These are phyloP conservation scores for Thelephora ganbajun DNA, from an alignment of 768 basidiomycete genomes.

Conservation along the genomic window DNA sequence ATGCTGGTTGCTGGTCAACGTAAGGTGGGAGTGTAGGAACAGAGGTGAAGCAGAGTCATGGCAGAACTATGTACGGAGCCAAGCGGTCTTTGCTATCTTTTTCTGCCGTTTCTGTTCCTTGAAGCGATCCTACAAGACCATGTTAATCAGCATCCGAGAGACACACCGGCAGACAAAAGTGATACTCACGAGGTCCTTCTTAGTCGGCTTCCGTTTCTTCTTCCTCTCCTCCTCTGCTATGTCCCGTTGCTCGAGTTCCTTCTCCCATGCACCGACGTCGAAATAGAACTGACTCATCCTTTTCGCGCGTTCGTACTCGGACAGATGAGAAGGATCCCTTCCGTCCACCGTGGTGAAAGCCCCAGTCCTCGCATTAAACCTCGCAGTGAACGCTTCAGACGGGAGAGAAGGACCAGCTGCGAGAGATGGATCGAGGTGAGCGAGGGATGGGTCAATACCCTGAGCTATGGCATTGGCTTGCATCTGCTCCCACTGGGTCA, in stretches of 20 bases:
- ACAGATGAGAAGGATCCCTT: slow-evolving; percentile 62
- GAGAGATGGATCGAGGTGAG: slow-evolving; percentile 67
- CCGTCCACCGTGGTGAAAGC: slow-evolving; percentile 53
- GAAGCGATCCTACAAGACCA: slow-evolving; percentile 50
- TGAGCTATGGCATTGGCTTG: slow-evolving; percentile 62
- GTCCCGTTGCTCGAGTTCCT: slow-evolving; percentile 40
- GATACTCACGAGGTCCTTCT: slow-evolving; percentile 67
- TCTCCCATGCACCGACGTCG: slow-evolving; percentile 70
- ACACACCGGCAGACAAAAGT: slow-evolving; percentile 2
- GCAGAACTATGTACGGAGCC: slow-evolving; percentile 49
- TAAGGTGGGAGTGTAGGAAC: too few relatives aligned
- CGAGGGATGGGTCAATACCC: slow-evolving; percentile 75
- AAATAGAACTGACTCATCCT: slow-evolving; percentile 86
- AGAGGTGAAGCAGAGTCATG: too few relatives aligned
- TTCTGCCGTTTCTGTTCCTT: slow-evolving; percentile 72
- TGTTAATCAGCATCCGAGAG: slow-evolving; percentile 8
- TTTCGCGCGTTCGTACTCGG: slow-evolving; percentile 69
- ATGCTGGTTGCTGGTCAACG: too few relatives aligned
- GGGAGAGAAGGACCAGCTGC: slow-evolving; percentile 20
- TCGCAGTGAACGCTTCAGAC: slow-evolving; percentile 36
- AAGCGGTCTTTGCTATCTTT: slow-evolving; percentile 82
- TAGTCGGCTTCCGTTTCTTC: slow-evolving; percentile 67
- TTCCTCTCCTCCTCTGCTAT: slow-evolving; percentile 39
- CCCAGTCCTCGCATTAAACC: slow-evolving; percentile 75
- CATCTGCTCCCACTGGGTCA: slow-evolving; percentile 29